phyloP scores from a whole-genome alignment of 2,329 filamentous ascomycete species.

The Lecanicillium sp. region DNA sequence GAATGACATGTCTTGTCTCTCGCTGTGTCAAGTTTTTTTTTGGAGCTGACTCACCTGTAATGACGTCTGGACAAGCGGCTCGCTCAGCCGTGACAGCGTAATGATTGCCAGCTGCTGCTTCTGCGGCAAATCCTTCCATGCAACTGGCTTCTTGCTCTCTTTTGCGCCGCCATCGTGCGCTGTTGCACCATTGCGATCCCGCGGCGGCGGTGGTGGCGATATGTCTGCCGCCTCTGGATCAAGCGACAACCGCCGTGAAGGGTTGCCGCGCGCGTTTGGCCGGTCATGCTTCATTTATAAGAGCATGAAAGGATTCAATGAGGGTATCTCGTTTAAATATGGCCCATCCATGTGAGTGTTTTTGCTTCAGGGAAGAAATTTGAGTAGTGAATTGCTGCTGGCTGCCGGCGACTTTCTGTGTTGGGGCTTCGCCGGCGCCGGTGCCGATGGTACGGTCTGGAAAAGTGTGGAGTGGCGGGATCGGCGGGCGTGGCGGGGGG shows the following conservation, averaged over 20 bases:
- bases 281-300: conserved; percentile 1
- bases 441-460: not conserved
- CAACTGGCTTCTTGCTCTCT: conserved; percentile 12
- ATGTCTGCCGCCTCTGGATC: conserved; percentile 4
- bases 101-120: conserved; percentile 73
- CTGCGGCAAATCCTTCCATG: conserved; percentile 63
- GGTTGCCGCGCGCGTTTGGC: not conserved
- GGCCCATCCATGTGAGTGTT: no score
- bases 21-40: no score
- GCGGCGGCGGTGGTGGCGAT: not conserved
- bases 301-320: no score
- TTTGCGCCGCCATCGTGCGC: conserved; percentile 3
- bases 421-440: conserved; percentile 4
- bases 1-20: no score
- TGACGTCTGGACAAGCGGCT: conserved; percentile 74
- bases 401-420: not conserved
- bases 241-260: not conserved
- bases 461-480: no score
- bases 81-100: conserved; percentile 69
- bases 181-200: no score
- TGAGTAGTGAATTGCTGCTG: no score
- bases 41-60: conserved; percentile 36
- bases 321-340: no score
- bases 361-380: no score
- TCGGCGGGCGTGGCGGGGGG: no score